These are phyloP conservation scores for Moesziomyces parantarcticus DNA, from an alignment of 1,284 basidiomycete genomes.

Conservation along the genomic window DNA sequence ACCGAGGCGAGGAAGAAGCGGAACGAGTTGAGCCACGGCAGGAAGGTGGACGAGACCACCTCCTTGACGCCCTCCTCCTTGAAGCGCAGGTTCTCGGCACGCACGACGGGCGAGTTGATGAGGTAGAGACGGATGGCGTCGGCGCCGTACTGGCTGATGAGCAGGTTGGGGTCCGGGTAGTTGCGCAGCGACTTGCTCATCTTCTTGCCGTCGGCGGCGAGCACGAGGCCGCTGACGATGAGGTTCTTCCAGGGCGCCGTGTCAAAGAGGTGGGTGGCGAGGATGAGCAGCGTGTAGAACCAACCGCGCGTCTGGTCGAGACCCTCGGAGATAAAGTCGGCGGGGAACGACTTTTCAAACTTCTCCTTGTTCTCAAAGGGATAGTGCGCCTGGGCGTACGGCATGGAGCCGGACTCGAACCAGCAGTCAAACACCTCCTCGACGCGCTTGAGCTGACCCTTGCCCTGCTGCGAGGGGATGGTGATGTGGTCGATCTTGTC, in stretches of 20 bases:
- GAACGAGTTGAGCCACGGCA: slow-evolving; percentile 99
- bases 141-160: slow-evolving; percentile 92
- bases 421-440: slow-evolving; percentile 99
- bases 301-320: slow-evolving; percentile 81
- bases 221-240: slow-evolving; percentile 93
- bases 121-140: slow-evolving; percentile 98
- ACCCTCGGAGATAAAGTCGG: slow-evolving; percentile 98
- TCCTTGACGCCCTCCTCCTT: slow-evolving; percentile 97
- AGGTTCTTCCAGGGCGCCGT: slow-evolving; percentile 98
- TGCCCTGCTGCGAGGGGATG: slow-evolving; percentile 91
- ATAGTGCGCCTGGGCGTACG: slow-evolving; percentile 96
- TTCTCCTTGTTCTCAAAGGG: slow-evolving; percentile 96
- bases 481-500: slow-evolving; percentile 96
- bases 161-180: slow-evolving; percentile 94
- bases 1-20: slow-evolving; percentile 99
- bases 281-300: slow-evolving; percentile 98
- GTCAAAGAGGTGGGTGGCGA: slow-evolving; percentile 93
- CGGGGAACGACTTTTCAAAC: slow-evolving; percentile 84
- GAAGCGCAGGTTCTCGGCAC: slow-evolving; percentile 97
- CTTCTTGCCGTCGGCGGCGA: slow-evolving; percentile 98
- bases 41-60: slow-evolving; percentile 90
- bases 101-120: slow-evolving; percentile 98
- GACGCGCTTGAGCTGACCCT: slow-evolving; percentile 85
- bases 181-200: slow-evolving; percentile 99
- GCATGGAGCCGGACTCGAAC: slow-evolving; percentile 99